Evolutionary conservation across 148 eudicot genomes (phyloP).

Genomic region (Rhododendron vialii): DNA sequence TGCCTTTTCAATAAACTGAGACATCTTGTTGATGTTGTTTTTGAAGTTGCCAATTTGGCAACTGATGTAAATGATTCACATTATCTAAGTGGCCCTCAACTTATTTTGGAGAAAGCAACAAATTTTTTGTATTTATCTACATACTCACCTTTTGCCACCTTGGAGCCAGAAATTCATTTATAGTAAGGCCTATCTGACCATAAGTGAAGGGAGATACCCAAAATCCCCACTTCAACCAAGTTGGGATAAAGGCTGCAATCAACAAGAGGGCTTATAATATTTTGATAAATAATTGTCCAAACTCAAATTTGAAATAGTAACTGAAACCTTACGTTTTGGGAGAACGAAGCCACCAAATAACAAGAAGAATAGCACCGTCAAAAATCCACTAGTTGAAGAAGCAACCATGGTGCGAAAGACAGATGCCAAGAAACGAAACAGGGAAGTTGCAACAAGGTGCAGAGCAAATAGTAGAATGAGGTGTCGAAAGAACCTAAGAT

Average conservation of each 20-base stretch:
- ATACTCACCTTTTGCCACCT: conserved; percentile 69
- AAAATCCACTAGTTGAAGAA: conserved; percentile 45
- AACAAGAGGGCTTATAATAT: conserved; percentile 5
- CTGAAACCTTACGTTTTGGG: conserved; percentile 49
- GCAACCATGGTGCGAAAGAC: conserved; percentile 45
- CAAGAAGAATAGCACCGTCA: conserved; percentile 34
- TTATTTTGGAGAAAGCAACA: neutral
- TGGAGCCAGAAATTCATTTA: conserved; percentile 79
- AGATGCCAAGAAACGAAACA: conserved; percentile 74
- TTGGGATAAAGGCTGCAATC: conserved; percentile 73
- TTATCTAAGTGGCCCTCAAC: neutral
- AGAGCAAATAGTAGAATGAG: conserved; percentile 45
- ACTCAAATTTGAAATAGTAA: neutral
- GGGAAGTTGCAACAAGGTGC: conserved; percentile 59
- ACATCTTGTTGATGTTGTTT: neutral
- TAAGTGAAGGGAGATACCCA: conserved; percentile 74
- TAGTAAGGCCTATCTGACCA: conserved; percentile 71
- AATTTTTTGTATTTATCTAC: neutral
- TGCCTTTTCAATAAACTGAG: neutral
- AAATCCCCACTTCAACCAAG: conserved; percentile 78
- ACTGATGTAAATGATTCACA: neutral
- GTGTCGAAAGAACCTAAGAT: conserved; percentile 67
- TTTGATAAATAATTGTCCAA: neutral
- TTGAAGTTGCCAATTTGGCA: neutral
- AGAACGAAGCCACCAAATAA: conserved; percentile 74